Evolutionary conservation across 768 basidiomycete genomes (phyloP).

Genomic region (Leccinum uliginosum): DNA sequence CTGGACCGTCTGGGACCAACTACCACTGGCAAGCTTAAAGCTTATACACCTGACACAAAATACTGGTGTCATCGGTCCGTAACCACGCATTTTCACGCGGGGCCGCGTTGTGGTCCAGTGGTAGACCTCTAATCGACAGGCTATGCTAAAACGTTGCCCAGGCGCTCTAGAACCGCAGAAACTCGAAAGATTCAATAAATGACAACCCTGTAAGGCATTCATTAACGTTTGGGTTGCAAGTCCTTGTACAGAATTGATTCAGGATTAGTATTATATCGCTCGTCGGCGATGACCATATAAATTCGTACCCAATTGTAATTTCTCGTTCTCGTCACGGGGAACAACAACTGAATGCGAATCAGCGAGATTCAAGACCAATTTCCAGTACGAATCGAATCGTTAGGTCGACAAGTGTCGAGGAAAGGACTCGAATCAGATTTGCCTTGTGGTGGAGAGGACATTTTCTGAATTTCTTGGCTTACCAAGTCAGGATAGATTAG

Average conservation of each 20-base stretch:
- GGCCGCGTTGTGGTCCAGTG: not conserved
- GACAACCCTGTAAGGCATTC: not conserved
- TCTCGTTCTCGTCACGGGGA: not conserved
- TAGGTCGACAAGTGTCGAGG: not conserved
- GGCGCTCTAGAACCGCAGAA: not conserved
- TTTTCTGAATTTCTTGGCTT: not conserved
- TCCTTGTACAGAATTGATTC: not conserved
- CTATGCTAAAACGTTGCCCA: not conserved
- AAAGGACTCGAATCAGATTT: not conserved
- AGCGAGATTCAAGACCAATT: not conserved
- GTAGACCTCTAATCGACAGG: not conserved
- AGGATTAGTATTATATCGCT: not conserved
- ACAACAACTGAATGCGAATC: not conserved
- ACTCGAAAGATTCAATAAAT: not conserved
- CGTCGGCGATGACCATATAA: not conserved
- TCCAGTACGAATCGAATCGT: not conserved
- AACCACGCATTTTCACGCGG: not conserved
- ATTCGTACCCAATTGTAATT: not conserved
- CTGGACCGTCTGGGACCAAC: not conserved
- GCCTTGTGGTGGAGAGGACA: too few species aligned
- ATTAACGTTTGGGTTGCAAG: not conserved
- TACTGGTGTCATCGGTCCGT: not conserved
- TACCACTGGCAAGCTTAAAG: not conserved
- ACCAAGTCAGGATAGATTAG: constrained; percentile 20
- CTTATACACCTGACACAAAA: not conserved